Percentiles rank a stretch among this genome's conserved stretches.
These are phyloP conservation scores for Peterozyma xylosa DNA, from an alignment of 805 yeast genomes.

Conservation along the genomic window DNA sequence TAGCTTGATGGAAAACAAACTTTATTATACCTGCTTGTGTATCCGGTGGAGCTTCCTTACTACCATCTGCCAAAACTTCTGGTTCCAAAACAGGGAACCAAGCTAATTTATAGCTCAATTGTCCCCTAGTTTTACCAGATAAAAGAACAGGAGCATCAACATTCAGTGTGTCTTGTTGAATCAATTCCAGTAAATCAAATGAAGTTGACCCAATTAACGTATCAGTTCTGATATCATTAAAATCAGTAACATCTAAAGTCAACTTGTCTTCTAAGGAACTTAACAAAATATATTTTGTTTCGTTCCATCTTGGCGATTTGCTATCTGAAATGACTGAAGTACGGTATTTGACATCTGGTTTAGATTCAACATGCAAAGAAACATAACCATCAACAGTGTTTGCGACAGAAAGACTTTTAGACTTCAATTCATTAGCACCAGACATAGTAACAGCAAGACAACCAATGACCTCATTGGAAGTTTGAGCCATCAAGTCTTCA, in stretches of 20 bases:
- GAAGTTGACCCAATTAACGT: slow-evolving; percentile 40
- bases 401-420: slow-evolving; percentile 14
- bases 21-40: slow-evolving; percentile 73
- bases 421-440: slow-evolving; percentile 42
- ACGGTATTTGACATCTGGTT: slow-evolving; percentile 30
- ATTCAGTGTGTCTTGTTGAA: slow-evolving; percentile 43
- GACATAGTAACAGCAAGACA: slow-evolving; percentile 57
- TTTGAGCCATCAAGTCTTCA: slow-evolving; percentile 59
- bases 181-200: slow-evolving; percentile 50
- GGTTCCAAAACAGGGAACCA: slow-evolving; percentile 44
- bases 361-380: slow-evolving; percentile 31
- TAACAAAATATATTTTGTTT: slow-evolving; percentile 53
- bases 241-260: slow-evolving; percentile 45
- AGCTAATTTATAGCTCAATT: slow-evolving; percentile 46
- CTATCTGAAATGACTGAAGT: slow-evolving; percentile 53
- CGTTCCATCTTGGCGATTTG: slow-evolving; percentile 59
- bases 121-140: slow-evolving; percentile 52
- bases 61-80: slow-evolving; percentile 38
- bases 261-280: slow-evolving; percentile 50
- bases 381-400: slow-evolving; percentile 55
- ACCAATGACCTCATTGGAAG: slow-evolving; percentile 63
- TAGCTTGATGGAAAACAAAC: slow-evolving; percentile 52
- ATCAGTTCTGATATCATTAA: slow-evolving; percentile 50
- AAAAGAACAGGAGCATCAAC: slow-evolving; percentile 35
- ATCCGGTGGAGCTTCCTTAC: slow-evolving; percentile 41